A percentile compares a stretch with the other conserved stretches of the same genome.
Evolutionary conservation across 108 stramenopile species (phyloP).

Genomic region (Cyclostephanos invisitatus): DNA sequence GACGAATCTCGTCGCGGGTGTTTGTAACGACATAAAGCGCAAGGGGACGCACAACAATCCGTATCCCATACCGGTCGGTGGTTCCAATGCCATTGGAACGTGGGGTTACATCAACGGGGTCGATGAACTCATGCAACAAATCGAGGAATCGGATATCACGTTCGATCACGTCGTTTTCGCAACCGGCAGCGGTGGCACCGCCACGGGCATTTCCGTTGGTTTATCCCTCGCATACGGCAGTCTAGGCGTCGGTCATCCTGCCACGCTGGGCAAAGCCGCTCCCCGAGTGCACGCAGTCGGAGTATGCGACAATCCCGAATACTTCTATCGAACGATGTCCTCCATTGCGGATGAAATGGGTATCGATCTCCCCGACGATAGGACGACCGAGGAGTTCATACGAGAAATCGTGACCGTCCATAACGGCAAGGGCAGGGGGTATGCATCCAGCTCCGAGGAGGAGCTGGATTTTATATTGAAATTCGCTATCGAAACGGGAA

Average conservation of each 20-base stretch:
- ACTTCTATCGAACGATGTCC: conserved; percentile 76
- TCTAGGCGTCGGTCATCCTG: conserved; percentile 24
- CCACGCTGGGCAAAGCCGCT: not conserved
- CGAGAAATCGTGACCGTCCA: conserved; percentile 61
- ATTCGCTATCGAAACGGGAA: conserved; percentile 78
- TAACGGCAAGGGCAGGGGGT: conserved; percentile 82
- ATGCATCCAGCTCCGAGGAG: conserved; percentile 72
- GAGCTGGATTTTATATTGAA: conserved; percentile 75
- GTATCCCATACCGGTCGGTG: conserved; percentile 89
- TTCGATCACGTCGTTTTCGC: conserved; percentile 90
- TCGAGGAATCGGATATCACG: conserved; percentile 27
- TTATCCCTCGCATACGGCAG: conserved; percentile 55
- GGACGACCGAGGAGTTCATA: conserved; percentile 57
- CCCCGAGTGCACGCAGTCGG: conserved; percentile 83
- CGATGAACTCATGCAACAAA: conserved; percentile 65
- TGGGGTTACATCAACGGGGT: conserved; percentile 90
- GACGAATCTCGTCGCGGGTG: conserved; percentile 52
- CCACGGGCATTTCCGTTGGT: conserved; percentile 80
- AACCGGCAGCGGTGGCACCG: conserved; percentile 89
- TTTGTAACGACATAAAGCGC: conserved; percentile 49
- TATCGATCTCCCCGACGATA: conserved; percentile 25
- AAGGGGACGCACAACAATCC: conserved; percentile 40
- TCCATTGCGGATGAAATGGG: conserved; percentile 78
- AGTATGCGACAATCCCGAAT: conserved; percentile 89
- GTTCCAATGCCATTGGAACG: conserved; percentile 83